These are phyloP conservation scores for Tulasnella sp. DNA, from an alignment of 768 basidiomycete genomes.

Conservation along the genomic window DNA sequence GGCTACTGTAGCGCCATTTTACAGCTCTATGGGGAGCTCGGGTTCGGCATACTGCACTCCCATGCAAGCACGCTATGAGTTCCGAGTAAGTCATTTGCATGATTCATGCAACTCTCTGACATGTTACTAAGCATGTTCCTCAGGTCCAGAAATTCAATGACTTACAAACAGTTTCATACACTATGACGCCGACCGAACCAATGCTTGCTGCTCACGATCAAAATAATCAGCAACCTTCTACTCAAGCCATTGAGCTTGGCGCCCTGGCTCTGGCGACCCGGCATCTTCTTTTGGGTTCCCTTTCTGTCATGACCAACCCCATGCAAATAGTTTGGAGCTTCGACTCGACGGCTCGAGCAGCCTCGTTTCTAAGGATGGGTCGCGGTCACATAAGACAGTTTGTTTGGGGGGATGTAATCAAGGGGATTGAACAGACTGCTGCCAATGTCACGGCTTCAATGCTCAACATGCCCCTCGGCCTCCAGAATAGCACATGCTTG, in stretches of 20 bases:
- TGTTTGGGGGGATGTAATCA: not conserved
- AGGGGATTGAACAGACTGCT: not conserved
- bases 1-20: not conserved
- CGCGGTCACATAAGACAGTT: not conserved
- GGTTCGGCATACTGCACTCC: not conserved
- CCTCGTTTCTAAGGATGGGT: too few relatives aligned
- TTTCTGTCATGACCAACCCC: too few relatives aligned
- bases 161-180: not conserved
- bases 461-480: too few relatives aligned
- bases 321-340: too few relatives aligned
- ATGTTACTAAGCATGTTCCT: not conserved
- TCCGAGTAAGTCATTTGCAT: not conserved
- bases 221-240: too few relatives aligned
- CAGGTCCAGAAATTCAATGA: not conserved
- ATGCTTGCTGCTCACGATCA: too few relatives aligned
- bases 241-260: too few relatives aligned
- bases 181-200: not conserved
- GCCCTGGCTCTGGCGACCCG: too few relatives aligned
- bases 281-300: too few relatives aligned
- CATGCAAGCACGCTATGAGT: not conserved
- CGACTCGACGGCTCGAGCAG: too few relatives aligned
- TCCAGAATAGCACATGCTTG: too few relatives aligned
- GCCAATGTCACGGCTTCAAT: too few relatives aligned
- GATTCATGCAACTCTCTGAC: not conserved
- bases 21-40: constrained; percentile 10